Conservation (phyloP, 805 yeast species). For the Starmerella vaccinii region DNA sequence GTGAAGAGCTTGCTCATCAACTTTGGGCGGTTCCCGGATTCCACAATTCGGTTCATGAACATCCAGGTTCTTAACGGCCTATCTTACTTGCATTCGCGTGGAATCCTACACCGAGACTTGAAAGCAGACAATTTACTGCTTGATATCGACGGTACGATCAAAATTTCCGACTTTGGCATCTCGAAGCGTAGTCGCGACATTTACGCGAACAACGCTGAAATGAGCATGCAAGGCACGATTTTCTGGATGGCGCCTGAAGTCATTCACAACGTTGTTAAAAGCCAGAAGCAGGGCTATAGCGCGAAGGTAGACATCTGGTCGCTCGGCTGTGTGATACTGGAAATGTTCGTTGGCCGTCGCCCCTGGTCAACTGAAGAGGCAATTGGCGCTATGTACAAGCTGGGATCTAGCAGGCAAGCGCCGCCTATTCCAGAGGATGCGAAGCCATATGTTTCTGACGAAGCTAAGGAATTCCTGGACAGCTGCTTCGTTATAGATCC, state of each 20-base stretch:
- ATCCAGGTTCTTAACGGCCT: constrained; percentile 75
- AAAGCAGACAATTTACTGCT: constrained; percentile 85
- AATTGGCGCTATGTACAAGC: constrained; percentile 83
- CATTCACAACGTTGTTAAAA: constrained; percentile 67
- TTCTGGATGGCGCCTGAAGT: constrained; percentile 99
- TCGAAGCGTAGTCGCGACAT: constrained; percentile 78
- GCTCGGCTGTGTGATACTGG: constrained; percentile 89
- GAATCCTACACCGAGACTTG: constrained; percentile 85
- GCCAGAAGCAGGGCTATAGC: constrained; percentile 79
- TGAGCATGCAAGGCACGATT: constrained; percentile 98
- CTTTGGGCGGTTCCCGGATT: constrained; percentile 78
- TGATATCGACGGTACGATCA: constrained; percentile 87
- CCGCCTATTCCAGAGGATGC: constrained; percentile 97
- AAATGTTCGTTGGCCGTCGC: constrained; percentile 94
- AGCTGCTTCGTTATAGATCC: constrained; percentile 72
- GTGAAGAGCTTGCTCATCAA: constrained; percentile 75
- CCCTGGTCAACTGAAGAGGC: constrained; percentile 97
- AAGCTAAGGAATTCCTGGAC: constrained; percentile 62
- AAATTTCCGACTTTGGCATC: constrained; percentile 93
- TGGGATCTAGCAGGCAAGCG: constrained; percentile 73
- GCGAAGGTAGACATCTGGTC: constrained; percentile 99
- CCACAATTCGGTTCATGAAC: constrained; percentile 59
- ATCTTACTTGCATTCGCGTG: constrained; percentile 75
- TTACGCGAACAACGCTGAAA: constrained; percentile 81
- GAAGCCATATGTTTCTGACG: constrained; percentile 46